Percentiles rank a stretch among this genome's conserved stretches.
Evolutionary conservation across 805 yeast genomes (phyloP).

Genomic region (Ogataea nonfermentans): DNA sequence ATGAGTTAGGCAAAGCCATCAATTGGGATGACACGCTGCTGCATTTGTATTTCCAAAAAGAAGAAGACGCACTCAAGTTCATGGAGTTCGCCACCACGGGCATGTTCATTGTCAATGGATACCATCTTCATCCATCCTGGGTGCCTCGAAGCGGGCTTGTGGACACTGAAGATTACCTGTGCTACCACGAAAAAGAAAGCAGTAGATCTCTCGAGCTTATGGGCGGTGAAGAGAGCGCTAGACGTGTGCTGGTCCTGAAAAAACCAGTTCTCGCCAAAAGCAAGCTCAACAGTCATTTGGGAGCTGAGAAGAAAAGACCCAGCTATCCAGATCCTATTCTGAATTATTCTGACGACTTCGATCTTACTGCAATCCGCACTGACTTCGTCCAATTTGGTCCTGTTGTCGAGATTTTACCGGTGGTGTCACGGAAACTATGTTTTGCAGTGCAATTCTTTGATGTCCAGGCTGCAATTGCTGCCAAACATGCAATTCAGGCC

Average conservation of each 20-base stretch:
- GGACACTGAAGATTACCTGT: slow-evolving; percentile 8
- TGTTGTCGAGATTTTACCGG: slow-evolving; percentile 60
- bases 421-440: slow-evolving; percentile 63
- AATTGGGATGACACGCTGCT: slow-evolving; percentile 32
- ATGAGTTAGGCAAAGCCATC: slow-evolving; percentile 16
- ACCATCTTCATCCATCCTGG: slow-evolving; percentile 49
- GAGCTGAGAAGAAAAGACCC: slow-evolving; percentile 20
- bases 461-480: slow-evolving; percentile 56
- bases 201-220: slow-evolving; percentile 31
- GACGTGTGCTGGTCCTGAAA: slow-evolving; percentile 56
- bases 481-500: slow-evolving; percentile 46
- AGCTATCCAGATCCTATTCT: slow-evolving; percentile 43
- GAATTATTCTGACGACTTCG: slow-evolving; percentile 44
- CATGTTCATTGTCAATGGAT: slow-evolving; percentile 59
- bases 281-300: slow-evolving; percentile 12
- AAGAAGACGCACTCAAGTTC: slow-evolving; percentile 54
- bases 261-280: slow-evolving; percentile 31
- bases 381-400: slow-evolving; percentile 61
- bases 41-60: slow-evolving; percentile 51
- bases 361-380: slow-evolving; percentile 40
- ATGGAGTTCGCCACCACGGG: slow-evolving; percentile 50
- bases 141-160: slow-evolving; percentile 18
- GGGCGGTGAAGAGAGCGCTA: slow-evolving; percentile 41
- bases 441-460: slow-evolving; percentile 60
- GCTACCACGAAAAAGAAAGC: slow-evolving; percentile 12